Base-by-base conservation (phyloP, 1,284 basidiomycete genomes). In the Xerocomus nothofagi region DNA sequence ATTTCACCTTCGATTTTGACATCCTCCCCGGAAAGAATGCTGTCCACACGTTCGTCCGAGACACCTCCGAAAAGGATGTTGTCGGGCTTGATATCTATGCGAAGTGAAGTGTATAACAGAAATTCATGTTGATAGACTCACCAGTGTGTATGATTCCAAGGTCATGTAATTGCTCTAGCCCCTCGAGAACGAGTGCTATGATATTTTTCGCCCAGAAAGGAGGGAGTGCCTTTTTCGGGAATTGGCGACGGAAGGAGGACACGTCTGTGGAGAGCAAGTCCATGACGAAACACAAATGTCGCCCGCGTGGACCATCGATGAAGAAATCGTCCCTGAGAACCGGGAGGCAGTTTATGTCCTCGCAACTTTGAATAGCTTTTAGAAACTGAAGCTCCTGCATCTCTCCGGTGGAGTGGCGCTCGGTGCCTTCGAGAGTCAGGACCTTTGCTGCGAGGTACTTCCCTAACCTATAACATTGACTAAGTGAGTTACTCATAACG, bases 131-230 rank as follows among this genome's bases (percentile, higher is more conserved):
- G 8, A 38, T 24, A 18, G 39, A 39, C 31, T 39, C 21, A 42
- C 31, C 41, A 17, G 31, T 42, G 11, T 42, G 41, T 42, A 38
- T 39, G 10, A 42, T 42, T 3, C 3, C 29, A 21, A 41, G 27
- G 6, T 37, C 40, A 21, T 41, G 40, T 7, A 42, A 39, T 39
- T 42, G 41, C 30, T 42, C 31, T n/a, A 42, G 41, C 11, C 41
- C 41, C 17, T 23, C 37, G 5, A 46, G 39, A n/a, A 29, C 17
- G n/a, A 38, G 41, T 12, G 30, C 41, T 8, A 42, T 42, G 11
- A 42, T 42, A n/a, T 42, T 43, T n/a, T 39, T 39, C n/a, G 39
- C 33, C 41, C 41, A 43, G 32, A 43, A 43, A 39, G 41, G 9
- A 9, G 41, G 41, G 41, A 43, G 41, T 5, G 41, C 33, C 23